These are phyloP conservation scores for Mortierella sp. DNA, from an alignment of 371 early-diverging fungal genomes.

Conservation along the genomic window DNA sequence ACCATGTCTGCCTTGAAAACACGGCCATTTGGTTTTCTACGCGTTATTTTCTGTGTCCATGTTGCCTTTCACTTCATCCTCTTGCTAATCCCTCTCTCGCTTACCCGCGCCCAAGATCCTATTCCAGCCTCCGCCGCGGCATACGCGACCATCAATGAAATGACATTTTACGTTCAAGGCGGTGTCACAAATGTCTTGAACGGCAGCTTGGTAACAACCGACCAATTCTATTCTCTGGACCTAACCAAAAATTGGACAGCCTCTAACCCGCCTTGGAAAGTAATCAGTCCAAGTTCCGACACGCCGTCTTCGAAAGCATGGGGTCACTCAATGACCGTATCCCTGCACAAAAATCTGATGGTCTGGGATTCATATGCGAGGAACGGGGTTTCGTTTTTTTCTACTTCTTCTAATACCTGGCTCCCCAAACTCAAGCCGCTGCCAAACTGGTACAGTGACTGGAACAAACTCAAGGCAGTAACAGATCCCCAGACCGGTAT, in stretches of 20 bases:
- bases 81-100: too few relatives aligned
- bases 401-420: neutral
- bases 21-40: too few relatives aligned
- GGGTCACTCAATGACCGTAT: conserved; percentile 2
- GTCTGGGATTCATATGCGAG: neutral
- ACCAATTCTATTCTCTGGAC: conserved; percentile 7
- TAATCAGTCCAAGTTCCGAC: neutral
- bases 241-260: neutral
- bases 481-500: neutral
- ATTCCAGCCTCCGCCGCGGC: neutral
- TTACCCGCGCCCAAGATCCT: too few relatives aligned
- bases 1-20: too few relatives aligned
- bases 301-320: neutral
- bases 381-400: neutral
- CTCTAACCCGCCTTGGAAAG: neutral
- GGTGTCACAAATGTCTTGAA: neutral
- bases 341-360: neutral
- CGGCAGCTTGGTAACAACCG: too few relatives aligned
- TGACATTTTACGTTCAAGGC: neutral
- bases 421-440: neutral
- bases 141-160: conserved; percentile 5
- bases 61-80: too few relatives aligned
- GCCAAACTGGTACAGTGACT: neutral
- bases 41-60: too few relatives aligned
- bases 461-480: neutral